Evolutionary conservation across 2,329 filamentous ascomycete genomes (phyloP).

Genomic region (Nigrograna mackinnonii): DNA sequence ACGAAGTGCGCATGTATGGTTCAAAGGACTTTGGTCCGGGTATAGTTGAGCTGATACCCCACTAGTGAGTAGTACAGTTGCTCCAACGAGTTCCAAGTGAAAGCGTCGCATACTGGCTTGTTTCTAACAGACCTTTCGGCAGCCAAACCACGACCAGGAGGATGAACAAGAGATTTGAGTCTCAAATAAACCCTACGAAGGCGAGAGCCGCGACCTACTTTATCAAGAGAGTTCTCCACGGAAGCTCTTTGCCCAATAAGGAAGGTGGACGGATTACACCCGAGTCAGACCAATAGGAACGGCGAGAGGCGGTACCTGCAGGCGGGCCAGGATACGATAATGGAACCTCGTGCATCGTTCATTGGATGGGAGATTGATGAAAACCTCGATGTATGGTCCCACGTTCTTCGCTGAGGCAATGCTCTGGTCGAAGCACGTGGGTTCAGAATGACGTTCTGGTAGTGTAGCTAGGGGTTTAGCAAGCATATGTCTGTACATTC

Average conservation of each 20-base stretch:
- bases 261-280: conserved; percentile 29
- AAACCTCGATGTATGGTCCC: too few relatives aligned
- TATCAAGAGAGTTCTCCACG: conserved; percentile 13
- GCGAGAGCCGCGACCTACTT: conserved; percentile 8
- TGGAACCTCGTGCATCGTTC: conserved; percentile 29
- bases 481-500: too few relatives aligned
- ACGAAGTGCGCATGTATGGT: conserved; percentile 60
- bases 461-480: too few relatives aligned
- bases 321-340: conserved; percentile 17
- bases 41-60: conserved; percentile 45
- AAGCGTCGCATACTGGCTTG: conserved; percentile 25
- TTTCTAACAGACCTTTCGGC: too few relatives aligned
- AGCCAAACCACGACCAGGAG: conserved; percentile 2
- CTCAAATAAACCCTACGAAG: conserved; percentile 8
- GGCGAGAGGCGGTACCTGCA: conserved; percentile 26
- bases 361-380: conserved; percentile 33
- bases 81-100: conserved; percentile 9
- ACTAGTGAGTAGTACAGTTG: conserved; percentile 21
- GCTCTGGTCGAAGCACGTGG: too few relatives aligned
- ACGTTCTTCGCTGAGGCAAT: too few relatives aligned
- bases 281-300: conserved; percentile 21
- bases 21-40: conserved; percentile 51
- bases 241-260: conserved; percentile 33
- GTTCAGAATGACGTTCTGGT: too few relatives aligned
- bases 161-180: background rate